Conservation (phyloP, 2,329 filamentous ascomycete species). For the Purpureocillium takamizusanense region DNA sequence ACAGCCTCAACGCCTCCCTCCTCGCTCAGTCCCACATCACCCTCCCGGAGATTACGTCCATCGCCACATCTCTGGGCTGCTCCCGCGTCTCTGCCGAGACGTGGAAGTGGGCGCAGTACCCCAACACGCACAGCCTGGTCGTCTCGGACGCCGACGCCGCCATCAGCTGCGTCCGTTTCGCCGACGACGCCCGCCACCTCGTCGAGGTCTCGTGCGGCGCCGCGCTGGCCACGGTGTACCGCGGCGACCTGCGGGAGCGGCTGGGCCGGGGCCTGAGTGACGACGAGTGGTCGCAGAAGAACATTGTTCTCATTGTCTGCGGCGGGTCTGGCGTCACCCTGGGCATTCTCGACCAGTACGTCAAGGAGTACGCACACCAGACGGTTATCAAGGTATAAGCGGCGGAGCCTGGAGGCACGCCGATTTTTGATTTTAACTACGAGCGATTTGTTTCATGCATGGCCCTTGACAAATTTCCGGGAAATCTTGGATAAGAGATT, state of each 20-base stretch:
- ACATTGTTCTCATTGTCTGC: constrained; percentile 78
- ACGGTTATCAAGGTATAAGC: constrained; percentile 20
- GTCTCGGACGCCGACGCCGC: constrained; percentile 59
- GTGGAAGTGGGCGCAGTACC: constrained; percentile 51
- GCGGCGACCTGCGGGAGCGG: constrained; percentile 49
- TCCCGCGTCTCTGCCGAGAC: constrained; percentile 58
- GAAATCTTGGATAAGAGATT: constrained; percentile 2
- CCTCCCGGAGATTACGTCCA: constrained; percentile 62
- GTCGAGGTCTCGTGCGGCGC: constrained; percentile 85
- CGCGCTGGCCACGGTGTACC: constrained; percentile 61
- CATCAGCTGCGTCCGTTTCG: constrained; percentile 64
- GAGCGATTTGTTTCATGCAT: not conserved
- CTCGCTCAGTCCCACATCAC: constrained; percentile 47
- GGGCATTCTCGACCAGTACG: constrained; percentile 51
- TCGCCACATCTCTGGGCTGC: constrained; percentile 69
- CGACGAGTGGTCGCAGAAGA: constrained; percentile 54
- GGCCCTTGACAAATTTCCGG: not conserved
- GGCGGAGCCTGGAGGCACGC: not conserved
- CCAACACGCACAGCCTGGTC: constrained; percentile 26
- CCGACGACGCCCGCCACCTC: constrained; percentile 72
- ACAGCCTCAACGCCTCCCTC: constrained; percentile 58
- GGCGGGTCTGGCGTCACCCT: constrained; percentile 63
- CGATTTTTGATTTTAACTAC: constrained; percentile 2
- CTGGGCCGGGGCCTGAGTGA: constrained; percentile 44
- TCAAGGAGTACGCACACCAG: constrained; percentile 30